Evolutionary conservation across 2,329 filamentous ascomycete species (phyloP).

Genomic region (Thermothelomyces thermophilus): DNA sequence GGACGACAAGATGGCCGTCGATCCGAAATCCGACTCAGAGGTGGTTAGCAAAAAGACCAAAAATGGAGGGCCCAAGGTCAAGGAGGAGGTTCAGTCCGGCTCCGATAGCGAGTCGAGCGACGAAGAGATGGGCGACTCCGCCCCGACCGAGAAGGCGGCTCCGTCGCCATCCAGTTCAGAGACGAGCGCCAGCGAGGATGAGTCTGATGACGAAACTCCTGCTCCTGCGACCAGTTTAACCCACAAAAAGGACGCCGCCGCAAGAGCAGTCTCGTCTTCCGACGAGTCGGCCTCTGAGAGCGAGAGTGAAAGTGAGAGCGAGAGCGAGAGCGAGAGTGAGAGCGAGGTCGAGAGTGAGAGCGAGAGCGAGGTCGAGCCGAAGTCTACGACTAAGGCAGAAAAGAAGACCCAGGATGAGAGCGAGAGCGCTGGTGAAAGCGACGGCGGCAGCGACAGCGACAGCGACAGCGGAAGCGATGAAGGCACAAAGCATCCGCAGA

Average conservation of each 20-base stretch:
- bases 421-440: no score
- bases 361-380: constrained; percentile 1
- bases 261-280: background rate
- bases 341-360: constrained; percentile 5
- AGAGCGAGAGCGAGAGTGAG: constrained; percentile 2
- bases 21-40: background rate
- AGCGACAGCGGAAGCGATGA: constrained; percentile 17
- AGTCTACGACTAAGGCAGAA: constrained; percentile 7
- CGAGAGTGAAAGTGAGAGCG: constrained; percentile 6
- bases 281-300: constrained; percentile 8
- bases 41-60: constrained; percentile 8
- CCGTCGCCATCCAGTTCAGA: constrained; percentile 10
- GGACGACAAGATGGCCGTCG: constrained; percentile 24
- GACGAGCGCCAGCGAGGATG: constrained; percentile 5
- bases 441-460: constrained; percentile 18
- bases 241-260: constrained; percentile 18
- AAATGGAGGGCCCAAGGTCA: constrained; percentile 14
- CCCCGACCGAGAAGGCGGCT: background rate
- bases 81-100: constrained; percentile 1
- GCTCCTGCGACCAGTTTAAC: constrained; percentile 6
- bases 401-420: no score
- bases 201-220: constrained; percentile 17
- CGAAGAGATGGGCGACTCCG: constrained; percentile 5
- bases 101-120: constrained; percentile 17
- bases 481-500: constrained; percentile 20